Base-by-base conservation (phyloP, 139 green algal species). In the Chlamydomonas sphaeroides region DNA sequence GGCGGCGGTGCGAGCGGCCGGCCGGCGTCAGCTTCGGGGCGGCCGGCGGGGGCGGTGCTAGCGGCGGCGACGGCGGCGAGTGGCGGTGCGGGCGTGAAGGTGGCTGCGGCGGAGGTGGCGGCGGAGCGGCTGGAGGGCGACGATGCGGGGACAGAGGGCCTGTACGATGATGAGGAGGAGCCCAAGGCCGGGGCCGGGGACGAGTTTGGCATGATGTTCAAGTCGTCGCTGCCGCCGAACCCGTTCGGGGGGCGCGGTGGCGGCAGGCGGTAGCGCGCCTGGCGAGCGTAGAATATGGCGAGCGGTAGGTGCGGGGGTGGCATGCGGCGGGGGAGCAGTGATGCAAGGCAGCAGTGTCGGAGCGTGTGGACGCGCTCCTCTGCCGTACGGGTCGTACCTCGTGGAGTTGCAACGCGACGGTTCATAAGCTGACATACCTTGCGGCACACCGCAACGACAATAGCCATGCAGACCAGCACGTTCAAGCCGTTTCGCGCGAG, bases 161-260 rank as follows among this genome's bases (percentile, higher is more conserved):
- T 84, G 36, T 84, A 84, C 48, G 51, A 35, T 7, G 77, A 84
- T 23, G 35, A 75, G 0, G 77, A 84, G 17, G 77, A 84, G 48
- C 76, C 76, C 15, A 17, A 36, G 62, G 26, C 48, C 15, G 57
- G 7, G 1, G 20, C 42, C 21, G 74, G 17, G 21, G 21, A 41
- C 5, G 42, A 42, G n/a, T 83, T 83, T 39, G 76, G 62, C 2
- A 66, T 73, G 25, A 73, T 83, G 77, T 84, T 84, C 65, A 74
- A 84, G 77, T 68, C 35, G 49, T 57, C 65, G 17, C 15, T 84
- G 49, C 77, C 77, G 18, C 45, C 45, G 0, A 84, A 84, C 38
- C 77, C 77, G 0, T 84, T 84, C 15, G 75, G 51, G 8, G 69
- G 70, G 15, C n/a, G 25, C 32, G 41, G 23, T 4, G 32, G 26